phyloP scores from a whole-genome alignment of 805 yeast genomes.

The Teunomyces kruisii region DNA sequence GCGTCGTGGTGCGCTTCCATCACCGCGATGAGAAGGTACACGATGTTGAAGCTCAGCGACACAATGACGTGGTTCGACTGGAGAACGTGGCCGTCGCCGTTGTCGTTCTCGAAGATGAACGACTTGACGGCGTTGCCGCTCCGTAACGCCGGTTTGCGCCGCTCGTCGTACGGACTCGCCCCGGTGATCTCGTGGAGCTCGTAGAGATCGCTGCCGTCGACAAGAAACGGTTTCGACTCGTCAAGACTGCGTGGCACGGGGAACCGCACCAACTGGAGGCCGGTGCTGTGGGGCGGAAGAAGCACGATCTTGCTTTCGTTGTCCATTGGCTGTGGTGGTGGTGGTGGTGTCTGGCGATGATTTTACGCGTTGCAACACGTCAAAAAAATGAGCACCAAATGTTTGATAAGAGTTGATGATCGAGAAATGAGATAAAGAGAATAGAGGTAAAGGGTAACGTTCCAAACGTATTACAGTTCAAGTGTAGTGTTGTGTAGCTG shows the following conservation, averaged over 20 bases:
- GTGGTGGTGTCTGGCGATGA: neutral
- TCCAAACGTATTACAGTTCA: too few relatives aligned
- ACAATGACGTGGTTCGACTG: slow-evolving; percentile 42
- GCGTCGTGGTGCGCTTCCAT: slow-evolving; percentile 26
- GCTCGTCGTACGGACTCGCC: slow-evolving; percentile 31
- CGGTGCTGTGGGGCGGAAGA: neutral
- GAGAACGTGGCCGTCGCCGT: slow-evolving; percentile 33
- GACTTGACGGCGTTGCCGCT: slow-evolving; percentile 42
- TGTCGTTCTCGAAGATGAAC: slow-evolving; percentile 24
- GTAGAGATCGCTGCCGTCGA: slow-evolving; percentile 20
- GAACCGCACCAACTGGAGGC: slow-evolving; percentile 1
- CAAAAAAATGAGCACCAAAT: too few relatives aligned
- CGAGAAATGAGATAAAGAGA: too few relatives aligned
- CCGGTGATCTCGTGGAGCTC: slow-evolving; percentile 42
- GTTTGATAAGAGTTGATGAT: too few relatives aligned
- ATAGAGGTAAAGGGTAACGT: too few relatives aligned
- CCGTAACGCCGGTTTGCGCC: slow-evolving; percentile 16
- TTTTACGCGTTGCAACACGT: neutral
- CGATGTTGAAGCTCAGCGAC: slow-evolving; percentile 39
- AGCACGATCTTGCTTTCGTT: slow-evolving; percentile 2
- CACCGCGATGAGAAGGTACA: slow-evolving; percentile 38
- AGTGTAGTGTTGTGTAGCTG: too few relatives aligned
- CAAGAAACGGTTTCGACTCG: slow-evolving; percentile 4
- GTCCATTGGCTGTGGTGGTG: slow-evolving; percentile 3
- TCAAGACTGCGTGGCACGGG: slow-evolving; percentile 5